Conservation (phyloP, 2,329 filamentous ascomycete species). For the Ophiostoma pallidulum region DNA sequence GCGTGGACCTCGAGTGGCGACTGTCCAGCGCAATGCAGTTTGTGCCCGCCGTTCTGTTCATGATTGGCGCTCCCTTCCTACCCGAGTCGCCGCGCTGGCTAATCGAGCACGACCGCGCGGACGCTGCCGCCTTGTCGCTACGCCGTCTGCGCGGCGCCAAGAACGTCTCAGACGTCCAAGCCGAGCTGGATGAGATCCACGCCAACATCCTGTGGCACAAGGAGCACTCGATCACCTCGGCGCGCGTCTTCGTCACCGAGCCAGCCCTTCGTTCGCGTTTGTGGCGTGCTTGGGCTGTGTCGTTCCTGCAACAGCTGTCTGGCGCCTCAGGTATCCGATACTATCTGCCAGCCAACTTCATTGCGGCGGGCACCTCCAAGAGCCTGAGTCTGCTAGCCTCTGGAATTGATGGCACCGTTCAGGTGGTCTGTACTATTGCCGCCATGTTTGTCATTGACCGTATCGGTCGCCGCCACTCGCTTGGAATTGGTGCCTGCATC, state of each 20-base stretch:
- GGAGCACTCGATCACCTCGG: constrained; percentile 17
- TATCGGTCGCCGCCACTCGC: constrained; percentile 24
- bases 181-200: constrained; percentile 25
- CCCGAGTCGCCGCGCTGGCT: constrained; percentile 30
- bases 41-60: constrained; percentile 25
- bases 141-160: constrained; percentile 21
- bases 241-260: constrained; percentile 25
- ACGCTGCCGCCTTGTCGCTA: constrained; percentile 22
- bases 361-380: constrained; percentile 24
- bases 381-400: constrained; percentile 25
- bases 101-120: constrained; percentile 22
- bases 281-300: constrained; percentile 26
- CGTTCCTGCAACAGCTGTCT: constrained; percentile 28
- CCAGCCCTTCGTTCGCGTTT: constrained; percentile 24
- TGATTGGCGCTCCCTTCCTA: constrained; percentile 23
- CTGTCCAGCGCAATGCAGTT: constrained; percentile 26
- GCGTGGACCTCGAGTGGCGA: constrained; percentile 26
- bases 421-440: constrained; percentile 26
- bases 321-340: constrained; percentile 30
- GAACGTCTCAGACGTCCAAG: constrained; percentile 18
- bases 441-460: constrained; percentile 27
- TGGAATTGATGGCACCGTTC: constrained; percentile 27
- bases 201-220: constrained; percentile 24
- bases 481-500: constrained; percentile 24
- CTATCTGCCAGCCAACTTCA: constrained; percentile 27